These are phyloP conservation scores for Cryptococcus depauperatus DNA, from an alignment of 1,284 basidiomycete species.

Conservation along the genomic window DNA sequence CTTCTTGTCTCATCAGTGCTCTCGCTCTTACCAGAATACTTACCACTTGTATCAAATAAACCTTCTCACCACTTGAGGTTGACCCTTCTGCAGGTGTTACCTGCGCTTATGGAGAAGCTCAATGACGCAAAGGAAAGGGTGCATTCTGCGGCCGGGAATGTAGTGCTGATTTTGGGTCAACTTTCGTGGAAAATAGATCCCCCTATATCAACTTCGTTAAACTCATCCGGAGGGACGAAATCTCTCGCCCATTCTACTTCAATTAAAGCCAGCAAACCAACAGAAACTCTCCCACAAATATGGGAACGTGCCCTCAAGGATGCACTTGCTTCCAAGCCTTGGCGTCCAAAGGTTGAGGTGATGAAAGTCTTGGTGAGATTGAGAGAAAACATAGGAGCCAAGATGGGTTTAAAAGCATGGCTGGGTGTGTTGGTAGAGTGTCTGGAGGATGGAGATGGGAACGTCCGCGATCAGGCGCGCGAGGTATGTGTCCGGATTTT, in stretches of 20 bases:
- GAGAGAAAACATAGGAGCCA: slow-evolving; percentile 66
- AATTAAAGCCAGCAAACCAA: slow-evolving; percentile 57
- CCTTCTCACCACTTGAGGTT: slow-evolving; percentile 24
- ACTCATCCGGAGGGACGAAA: neutral
- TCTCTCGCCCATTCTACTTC: slow-evolving; percentile 21
- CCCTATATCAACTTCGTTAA: neutral
- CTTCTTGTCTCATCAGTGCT: slow-evolving; percentile 34
- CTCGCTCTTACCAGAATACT: slow-evolving; percentile 36
- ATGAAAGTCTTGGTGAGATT: slow-evolving; percentile 44
- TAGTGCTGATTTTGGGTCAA: slow-evolving; percentile 25
- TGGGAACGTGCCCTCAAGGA: slow-evolving; percentile 72
- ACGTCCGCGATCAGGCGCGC: slow-evolving; percentile 77
- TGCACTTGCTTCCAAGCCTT: slow-evolving; percentile 66
- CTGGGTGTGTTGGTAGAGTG: slow-evolving; percentile 70
- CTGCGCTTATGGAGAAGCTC: slow-evolving; percentile 34
- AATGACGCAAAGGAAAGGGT: slow-evolving; percentile 42
- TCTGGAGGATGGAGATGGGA: slow-evolving; percentile 82
- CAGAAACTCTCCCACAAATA: slow-evolving; percentile 62
- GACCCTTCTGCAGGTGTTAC: slow-evolving; percentile 28
- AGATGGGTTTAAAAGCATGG: slow-evolving; percentile 76
- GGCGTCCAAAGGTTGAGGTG: slow-evolving; percentile 52
- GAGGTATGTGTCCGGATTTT: slow-evolving; percentile 25
- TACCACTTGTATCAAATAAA: slow-evolving; percentile 27
- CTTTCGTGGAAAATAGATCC: slow-evolving; percentile 25
- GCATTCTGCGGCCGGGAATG: slow-evolving; percentile 24